phyloP scores from a whole-genome alignment of 306 rosid species.

The Dicorynia guianensis region DNA sequence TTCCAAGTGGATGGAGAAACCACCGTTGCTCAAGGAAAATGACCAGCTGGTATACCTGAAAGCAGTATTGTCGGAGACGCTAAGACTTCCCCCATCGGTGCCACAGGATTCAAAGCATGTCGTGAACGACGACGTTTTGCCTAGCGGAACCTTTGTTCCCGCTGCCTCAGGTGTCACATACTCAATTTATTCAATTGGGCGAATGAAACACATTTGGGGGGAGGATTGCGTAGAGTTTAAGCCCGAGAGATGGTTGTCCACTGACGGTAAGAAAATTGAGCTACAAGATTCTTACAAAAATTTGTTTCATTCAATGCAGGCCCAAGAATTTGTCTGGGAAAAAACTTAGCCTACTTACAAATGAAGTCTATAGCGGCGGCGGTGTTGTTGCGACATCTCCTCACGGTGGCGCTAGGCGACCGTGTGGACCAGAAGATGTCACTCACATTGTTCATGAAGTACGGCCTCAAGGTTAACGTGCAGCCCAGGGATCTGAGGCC shows the following conservation, averaged over 20 bases:
- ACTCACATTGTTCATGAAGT: constrained; percentile 89
- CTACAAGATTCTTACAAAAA: constrained; percentile 65
- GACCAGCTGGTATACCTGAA: constrained; percentile 78
- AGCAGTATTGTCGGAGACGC: constrained; percentile 80
- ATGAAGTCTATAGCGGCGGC: constrained; percentile 93
- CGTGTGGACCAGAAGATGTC: constrained; percentile 95
- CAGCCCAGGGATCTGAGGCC: constrained; percentile 66
- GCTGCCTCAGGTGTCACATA: constrained; percentile 72
- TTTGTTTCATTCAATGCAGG: constrained; percentile 88
- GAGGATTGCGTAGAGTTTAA: constrained; percentile 85
- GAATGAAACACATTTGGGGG: constrained; percentile 92
- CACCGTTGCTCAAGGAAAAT: constrained; percentile 75
- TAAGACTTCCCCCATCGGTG: constrained; percentile 85
- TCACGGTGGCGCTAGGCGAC: constrained; percentile 63
- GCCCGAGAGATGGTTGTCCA: constrained; percentile 83
- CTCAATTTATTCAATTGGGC: constrained; percentile 75
- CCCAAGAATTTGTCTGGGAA: constrained; percentile 86
- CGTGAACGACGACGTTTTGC: constrained; percentile 71
- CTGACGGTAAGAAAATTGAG: constrained; percentile 58
- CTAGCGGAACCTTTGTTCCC: constrained; percentile 68
- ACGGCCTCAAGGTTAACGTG: constrained; percentile 76
- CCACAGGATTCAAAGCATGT: constrained; percentile 88
- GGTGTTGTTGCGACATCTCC: constrained; percentile 71
- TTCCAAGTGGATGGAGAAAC: constrained; percentile 65
- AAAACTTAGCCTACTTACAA: constrained; percentile 87